phyloP scores from a whole-genome alignment of 2,329 filamentous ascomycete genomes.

The Helicocarpus griseus region DNA sequence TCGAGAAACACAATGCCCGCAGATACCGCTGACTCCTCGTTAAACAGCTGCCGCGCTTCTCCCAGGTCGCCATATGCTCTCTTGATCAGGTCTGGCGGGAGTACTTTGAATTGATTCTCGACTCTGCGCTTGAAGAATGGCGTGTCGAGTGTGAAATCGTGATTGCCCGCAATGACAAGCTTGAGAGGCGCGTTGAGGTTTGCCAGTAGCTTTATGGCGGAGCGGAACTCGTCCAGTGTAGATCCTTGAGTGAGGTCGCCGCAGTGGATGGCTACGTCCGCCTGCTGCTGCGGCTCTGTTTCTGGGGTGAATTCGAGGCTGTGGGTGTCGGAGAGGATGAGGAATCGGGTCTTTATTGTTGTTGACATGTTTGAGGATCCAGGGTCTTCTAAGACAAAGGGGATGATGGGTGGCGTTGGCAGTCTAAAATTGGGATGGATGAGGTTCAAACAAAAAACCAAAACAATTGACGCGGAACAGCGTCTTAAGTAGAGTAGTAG shows the following conservation, averaged over 20 bases:
- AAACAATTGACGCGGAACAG: too few species aligned
- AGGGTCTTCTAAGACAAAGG: background rate
- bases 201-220: background rate
- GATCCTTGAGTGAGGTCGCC: background rate
- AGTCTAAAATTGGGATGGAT: too few species aligned
- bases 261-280: background rate
- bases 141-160: background rate
- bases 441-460: too few species aligned
- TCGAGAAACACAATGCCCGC: background rate
- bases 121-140: constrained; percentile 1
- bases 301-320: background rate
- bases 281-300: background rate
- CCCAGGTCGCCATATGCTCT: background rate
- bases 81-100: background rate
- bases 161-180: constrained; percentile 2
- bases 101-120: background rate
- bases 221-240: background rate
- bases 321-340: background rate
- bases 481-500: too few species aligned
- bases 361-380: background rate
- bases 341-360: background rate
- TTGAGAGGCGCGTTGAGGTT: constrained; percentile 1
- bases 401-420: too few species aligned
- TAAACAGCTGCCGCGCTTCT: background rate
- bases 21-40: background rate